Conservation (phyloP, 345 rosid genomes). For the Barbarea vulgaris region DNA sequence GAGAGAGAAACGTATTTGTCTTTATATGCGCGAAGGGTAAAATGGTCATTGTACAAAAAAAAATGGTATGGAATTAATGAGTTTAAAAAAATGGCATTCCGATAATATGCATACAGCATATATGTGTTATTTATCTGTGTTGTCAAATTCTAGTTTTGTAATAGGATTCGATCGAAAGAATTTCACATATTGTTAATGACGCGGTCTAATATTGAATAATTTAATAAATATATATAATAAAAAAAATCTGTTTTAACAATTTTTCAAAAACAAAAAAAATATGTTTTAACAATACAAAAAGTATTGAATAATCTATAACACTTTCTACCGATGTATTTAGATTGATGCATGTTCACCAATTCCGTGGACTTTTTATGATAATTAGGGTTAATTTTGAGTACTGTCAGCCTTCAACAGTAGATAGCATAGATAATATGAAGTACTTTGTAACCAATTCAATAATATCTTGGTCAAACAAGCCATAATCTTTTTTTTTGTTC, state of each 20-base stretch:
- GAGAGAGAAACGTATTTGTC: no score
- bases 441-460: not conserved
- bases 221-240: no score
- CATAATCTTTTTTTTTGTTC: no score
- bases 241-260: no score
- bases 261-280: no score
- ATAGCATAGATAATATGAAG: not conserved
- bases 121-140: not conserved
- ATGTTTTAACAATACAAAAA: no score
- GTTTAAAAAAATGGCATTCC: no score
- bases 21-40: no score
- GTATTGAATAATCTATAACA: not conserved
- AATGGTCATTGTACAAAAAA: no score
- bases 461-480: conserved; percentile 17
- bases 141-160: not conserved
- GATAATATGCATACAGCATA: no score
- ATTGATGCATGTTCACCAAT: conserved; percentile 7
- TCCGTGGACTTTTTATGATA: not conserved
- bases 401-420: not conserved
- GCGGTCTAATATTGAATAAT: not conserved
- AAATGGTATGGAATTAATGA: no score
- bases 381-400: not conserved
- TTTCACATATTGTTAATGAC: not conserved
- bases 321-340: not conserved
- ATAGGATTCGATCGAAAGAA: not conserved